Conservation (phyloP, 176 grass and related monocot genomes). For the Rhynchospora pubera region DNA sequence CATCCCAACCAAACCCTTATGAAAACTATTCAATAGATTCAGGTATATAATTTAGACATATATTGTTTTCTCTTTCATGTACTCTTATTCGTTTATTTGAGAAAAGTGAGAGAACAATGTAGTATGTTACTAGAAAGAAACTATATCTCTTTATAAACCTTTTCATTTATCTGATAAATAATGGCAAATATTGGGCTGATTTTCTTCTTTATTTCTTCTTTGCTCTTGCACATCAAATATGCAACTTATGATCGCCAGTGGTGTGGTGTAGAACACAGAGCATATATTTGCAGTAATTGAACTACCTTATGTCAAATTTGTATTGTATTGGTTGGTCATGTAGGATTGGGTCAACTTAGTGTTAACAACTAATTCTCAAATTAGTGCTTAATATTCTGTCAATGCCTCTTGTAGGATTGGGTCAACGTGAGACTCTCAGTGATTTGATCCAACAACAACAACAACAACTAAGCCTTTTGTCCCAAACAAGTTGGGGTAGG, state of each 20-base stretch:
- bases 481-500: too few species aligned
- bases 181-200: not conserved
- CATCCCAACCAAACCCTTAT: not conserved
- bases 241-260: too few species aligned
- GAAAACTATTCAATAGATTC: not conserved
- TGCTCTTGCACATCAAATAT: too few species aligned
- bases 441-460: too few species aligned
- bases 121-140: not conserved
- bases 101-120: not conserved
- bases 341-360: not conserved
- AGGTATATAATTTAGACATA: not conserved
- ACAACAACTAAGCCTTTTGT: too few species aligned
- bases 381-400: not conserved
- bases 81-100: not conserved
- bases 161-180: not conserved
- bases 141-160: not conserved
- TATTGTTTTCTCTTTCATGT: not conserved
- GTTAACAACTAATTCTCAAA: not conserved
- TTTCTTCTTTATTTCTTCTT: not conserved
- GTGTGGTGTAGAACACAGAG: not conserved
- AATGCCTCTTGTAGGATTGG: not conserved
- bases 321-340: not conserved
- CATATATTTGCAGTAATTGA: not conserved
- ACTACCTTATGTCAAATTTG: not conserved
- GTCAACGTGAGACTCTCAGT: not conserved